phyloP scores from a whole-genome alignment of 768 basidiomycete genomes.

The Leccinum incarnatum region DNA sequence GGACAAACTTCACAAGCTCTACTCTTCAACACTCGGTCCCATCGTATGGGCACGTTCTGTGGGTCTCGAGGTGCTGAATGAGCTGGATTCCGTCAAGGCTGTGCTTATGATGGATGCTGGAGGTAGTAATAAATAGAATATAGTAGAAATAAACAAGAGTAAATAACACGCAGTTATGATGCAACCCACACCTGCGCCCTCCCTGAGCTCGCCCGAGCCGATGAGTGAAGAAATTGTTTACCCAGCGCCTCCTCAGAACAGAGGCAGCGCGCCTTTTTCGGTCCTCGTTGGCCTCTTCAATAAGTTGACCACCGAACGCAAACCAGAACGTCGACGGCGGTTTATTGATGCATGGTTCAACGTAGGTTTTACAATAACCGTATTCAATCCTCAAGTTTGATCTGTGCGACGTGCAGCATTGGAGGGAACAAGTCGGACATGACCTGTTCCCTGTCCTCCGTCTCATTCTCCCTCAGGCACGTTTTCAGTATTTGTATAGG shows the following conservation, averaged over 20 bases:
- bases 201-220: slow-evolving; percentile 47
- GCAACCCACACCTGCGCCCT: slow-evolving; percentile 67
- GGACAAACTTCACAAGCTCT: slow-evolving; percentile 90
- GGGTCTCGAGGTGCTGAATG: slow-evolving; percentile 90
- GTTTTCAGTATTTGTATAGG: slow-evolving; percentile 4
- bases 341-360: slow-evolving; percentile 77
- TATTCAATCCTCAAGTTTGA: slow-evolving; percentile 2
- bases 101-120: slow-evolving; percentile 75
- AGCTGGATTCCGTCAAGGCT: slow-evolving; percentile 78
- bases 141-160: not conserved
- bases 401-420: slow-evolving; percentile 51
- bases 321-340: slow-evolving; percentile 69
- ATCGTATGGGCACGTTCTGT: slow-evolving; percentile 85
- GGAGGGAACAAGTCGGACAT: slow-evolving; percentile 81
- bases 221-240: slow-evolving; percentile 34
- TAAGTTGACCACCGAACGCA: slow-evolving; percentile 67
- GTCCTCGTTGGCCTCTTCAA: slow-evolving; percentile 72
- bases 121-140: no score
- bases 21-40: slow-evolving; percentile 60
- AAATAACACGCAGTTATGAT: slow-evolving; percentile 28
- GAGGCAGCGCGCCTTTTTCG: slow-evolving; percentile 65
- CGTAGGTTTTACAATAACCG: slow-evolving; percentile 44
- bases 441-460: slow-evolving; percentile 90
- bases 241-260: slow-evolving; percentile 61
- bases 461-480: slow-evolving; percentile 84